A percentile compares a stretch with the other conserved stretches of the same genome.
These are phyloP conservation scores for Tulasnella sp. DNA, from an alignment of 768 basidiomycete genomes.

Conservation along the genomic window DNA sequence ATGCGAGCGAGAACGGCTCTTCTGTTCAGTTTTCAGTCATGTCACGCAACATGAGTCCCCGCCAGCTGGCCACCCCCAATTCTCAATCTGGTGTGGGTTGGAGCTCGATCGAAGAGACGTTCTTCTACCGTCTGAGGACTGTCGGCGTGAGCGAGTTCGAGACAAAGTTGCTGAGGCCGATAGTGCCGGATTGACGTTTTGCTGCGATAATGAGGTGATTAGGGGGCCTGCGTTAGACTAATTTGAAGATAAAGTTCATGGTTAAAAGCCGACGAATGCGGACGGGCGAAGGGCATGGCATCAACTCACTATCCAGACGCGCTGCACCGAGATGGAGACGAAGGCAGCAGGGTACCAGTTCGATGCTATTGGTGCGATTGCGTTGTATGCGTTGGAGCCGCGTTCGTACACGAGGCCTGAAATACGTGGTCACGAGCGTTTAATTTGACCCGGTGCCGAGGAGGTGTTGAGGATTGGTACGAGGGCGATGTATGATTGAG, in stretches of 20 bases:
- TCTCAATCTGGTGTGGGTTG: not conserved
- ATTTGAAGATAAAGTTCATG: not conserved
- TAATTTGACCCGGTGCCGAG: not conserved
- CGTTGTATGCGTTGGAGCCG: constrained; percentile 9
- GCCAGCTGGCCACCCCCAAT: constrained; percentile 6
- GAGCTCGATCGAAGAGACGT: not conserved
- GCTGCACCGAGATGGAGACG: constrained; percentile 5
- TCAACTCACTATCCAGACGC: constrained; percentile 7
- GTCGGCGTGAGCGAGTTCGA: not conserved
- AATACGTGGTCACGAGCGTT: not conserved
- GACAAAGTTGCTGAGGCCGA: not conserved
- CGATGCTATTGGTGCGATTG: not conserved
- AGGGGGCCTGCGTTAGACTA: constrained; percentile 12
- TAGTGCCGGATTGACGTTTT: not conserved
- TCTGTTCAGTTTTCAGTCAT: not conserved
- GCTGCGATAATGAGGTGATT: not conserved
- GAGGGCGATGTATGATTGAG: too few relatives aligned
- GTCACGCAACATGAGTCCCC: constrained; percentile 13
- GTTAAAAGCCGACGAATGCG: not conserved
- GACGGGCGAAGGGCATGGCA: not conserved
- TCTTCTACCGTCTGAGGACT: not conserved
- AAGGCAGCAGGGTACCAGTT: constrained; percentile 8
- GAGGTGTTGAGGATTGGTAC: too few relatives aligned
- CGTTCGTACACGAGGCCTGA: constrained; percentile 13
- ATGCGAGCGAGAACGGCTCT: too few relatives aligned